Base-by-base conservation (phyloP, 2,329 filamentous ascomycete species). In the Podosphaera leucotricha region DNA sequence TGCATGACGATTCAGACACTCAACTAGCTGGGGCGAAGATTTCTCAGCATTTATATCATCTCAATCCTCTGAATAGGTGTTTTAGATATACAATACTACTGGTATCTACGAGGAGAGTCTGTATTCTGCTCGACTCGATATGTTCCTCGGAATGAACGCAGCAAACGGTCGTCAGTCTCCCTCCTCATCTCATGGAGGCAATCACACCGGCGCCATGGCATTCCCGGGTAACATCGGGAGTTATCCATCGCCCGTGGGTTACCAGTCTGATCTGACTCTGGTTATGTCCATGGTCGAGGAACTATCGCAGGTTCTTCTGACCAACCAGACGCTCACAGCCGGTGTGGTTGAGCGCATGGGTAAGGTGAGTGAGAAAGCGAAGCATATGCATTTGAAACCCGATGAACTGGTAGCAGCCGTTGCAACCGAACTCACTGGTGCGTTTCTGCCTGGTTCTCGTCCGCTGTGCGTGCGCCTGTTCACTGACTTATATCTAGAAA, bases 281-380 rank as follows among this genome's bases (percentile, higher is more conserved):
- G 75, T 79, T 54, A 77, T 77, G 55, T 64, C 66, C 50, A 73
- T 78, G 69, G 74, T 79, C 10, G 75, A 79, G 54, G 72, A 76
- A 55, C 63, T 78, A 61, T 77, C 55, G 28, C 47, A 46, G 8
- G 48, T 48, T 38, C 46, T 52, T 26, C 48, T 45, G 22, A 48
- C 46, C 35, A 50, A 72, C 52, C 67, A 70, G 28, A 71, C 76
- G 54, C 63, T 78, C 24, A 67, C 72, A 11, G 71, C 75, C 43
- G 76, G 75, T 55, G 75, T 79, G 40, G 71, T 78, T 42, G 65
- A 64, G n/a, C 71, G 71, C 36, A 64, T 77, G 37, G 75, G 75
- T 22, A 66, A 67, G 46, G 71, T 79, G 50, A 69, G 74, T 46
- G 68, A 65, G 52, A 66, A 65, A 39, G 74, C 73, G 39, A 64